Base-by-base conservation (phyloP, 495 filamentous ascomycete genomes). In the Hyphodiscus hymeniophilus region DNA sequence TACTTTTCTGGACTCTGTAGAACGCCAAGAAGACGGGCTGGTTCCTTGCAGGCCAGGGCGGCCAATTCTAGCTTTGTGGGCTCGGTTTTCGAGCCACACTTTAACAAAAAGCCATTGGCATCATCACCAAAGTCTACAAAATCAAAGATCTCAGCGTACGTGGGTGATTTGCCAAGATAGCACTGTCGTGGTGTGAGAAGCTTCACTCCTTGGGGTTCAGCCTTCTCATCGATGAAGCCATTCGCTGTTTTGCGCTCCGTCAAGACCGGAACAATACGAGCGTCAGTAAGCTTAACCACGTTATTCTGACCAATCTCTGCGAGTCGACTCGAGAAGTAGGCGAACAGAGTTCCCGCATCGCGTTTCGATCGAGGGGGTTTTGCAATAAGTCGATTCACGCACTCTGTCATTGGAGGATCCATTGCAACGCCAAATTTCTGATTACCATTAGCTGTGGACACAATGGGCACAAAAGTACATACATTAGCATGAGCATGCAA, bases 111-210 rank as follows among this genome's bases (percentile, higher is more conserved):
- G 0, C 82, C 68, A 56, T 97, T 95, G 3, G 88, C 91, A 57
- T 90, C 79, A 42, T 73, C 62, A 3, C 89, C 89, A 65, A 95
- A 96, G 61, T 96, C 85, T 3, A 97, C 88, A 65, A 95, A 99
- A 61, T 96, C 89, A 53, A 97, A 95, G 15, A 99, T 89, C 22
- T 92, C 87, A 31, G 76, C 81, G 55, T 90, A 97, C 11, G 75
- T 76, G 17, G 80, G 69, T 47, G 82, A 82, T 20, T 74, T 76
- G 18, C 85, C 82, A 6, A 98, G 72, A 64, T 92, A 95, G 57
- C 84, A 89, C 26, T 76, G 64, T 21, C 66, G 72, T 2, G 90
- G 91, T 22, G 74, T 69, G 28, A 88, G 62, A 47, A 72, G 66
- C 30, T 69, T 72, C n/a, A 69, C 49, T 41, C 42, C 40, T 38